Evolutionary conservation across 305 asterid species (phyloP).

Genomic region (Fraxinus platypoda): DNA sequence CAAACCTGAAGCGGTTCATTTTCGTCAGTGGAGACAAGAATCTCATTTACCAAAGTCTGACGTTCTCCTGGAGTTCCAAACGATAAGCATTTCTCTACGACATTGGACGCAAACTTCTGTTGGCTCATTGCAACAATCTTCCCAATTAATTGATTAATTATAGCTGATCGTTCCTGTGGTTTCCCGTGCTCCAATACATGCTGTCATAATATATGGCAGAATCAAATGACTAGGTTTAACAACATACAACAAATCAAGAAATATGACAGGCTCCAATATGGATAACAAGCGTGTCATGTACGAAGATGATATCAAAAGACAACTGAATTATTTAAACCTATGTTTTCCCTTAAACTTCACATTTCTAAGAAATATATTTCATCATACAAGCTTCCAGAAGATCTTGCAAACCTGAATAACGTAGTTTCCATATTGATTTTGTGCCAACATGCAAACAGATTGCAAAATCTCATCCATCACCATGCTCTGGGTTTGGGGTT

Average conservation of each 20-base stretch:
- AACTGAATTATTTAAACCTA: neutral
- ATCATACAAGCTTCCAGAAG: slow-evolving; percentile 8
- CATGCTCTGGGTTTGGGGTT: slow-evolving; percentile 47
- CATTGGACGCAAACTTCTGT: slow-evolving; percentile 73
- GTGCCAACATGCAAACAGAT: slow-evolving; percentile 63
- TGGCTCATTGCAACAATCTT: slow-evolving; percentile 71
- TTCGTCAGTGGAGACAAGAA: slow-evolving; percentile 60
- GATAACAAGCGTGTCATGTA: neutral
- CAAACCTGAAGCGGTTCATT: slow-evolving; percentile 71
- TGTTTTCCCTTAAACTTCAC: neutral
- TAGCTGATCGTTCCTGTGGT: slow-evolving; percentile 51
- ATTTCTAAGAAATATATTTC: neutral
- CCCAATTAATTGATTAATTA: slow-evolving; percentile 51
- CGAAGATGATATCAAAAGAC: neutral
- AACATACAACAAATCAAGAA: neutral
- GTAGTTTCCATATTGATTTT: slow-evolving; percentile 77
- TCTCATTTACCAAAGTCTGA: slow-evolving; percentile 55
- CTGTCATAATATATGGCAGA: slow-evolving; percentile 30
- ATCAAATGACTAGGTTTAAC: neutral
- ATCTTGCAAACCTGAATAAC: slow-evolving; percentile 62
- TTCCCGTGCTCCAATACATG: slow-evolving; percentile 68
- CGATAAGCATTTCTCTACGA: slow-evolving; percentile 67
- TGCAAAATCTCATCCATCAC: slow-evolving; percentile 66
- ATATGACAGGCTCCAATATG: neutral
- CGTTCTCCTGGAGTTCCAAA: slow-evolving; percentile 65